Evolutionary conservation across 345 rosid genomes (phyloP).

Genomic region (Rhodomyrtus tomentosa): DNA sequence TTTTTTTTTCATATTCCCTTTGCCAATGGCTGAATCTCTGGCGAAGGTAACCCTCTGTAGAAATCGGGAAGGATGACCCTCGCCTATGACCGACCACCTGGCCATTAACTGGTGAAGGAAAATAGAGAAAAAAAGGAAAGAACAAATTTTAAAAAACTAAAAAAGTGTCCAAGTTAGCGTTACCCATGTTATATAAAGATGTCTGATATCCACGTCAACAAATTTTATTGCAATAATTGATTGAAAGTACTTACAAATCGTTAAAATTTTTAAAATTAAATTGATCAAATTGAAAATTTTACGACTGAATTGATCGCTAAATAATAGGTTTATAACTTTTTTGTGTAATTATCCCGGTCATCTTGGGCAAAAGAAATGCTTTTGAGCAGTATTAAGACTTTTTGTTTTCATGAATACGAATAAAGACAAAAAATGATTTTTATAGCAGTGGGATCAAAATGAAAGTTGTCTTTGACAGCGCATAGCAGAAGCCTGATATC

Average conservation of each 20-base stretch:
- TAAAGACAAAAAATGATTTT: not conserved
- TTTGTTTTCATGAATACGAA: not conserved
- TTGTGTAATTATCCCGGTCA: accelerated
- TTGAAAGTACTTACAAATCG: accelerated
- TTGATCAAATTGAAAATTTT: too few species aligned
- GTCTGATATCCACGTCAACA: accelerated
- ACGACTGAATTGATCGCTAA: too few species aligned
- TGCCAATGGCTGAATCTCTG: accelerated
- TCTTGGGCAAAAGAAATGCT: accelerated
- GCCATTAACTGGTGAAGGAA: accelerated
- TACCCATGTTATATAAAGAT: accelerated
- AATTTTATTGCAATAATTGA: not conserved
- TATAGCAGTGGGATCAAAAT: not conserved
- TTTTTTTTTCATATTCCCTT: not conserved
- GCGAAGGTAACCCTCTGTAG: too few species aligned
- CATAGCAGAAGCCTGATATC: too few species aligned
- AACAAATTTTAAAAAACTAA: not conserved
- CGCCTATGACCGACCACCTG: not conserved
- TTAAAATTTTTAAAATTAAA: not conserved
- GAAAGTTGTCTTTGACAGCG: too few species aligned
- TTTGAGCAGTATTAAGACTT: not conserved
- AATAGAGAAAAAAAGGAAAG: not conserved
- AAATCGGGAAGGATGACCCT: not conserved
- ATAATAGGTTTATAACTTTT: accelerated
- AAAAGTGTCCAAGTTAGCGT: accelerated